Conservation (phyloP, 495 filamentous ascomycete species). For the Penicillium silybi region DNA sequence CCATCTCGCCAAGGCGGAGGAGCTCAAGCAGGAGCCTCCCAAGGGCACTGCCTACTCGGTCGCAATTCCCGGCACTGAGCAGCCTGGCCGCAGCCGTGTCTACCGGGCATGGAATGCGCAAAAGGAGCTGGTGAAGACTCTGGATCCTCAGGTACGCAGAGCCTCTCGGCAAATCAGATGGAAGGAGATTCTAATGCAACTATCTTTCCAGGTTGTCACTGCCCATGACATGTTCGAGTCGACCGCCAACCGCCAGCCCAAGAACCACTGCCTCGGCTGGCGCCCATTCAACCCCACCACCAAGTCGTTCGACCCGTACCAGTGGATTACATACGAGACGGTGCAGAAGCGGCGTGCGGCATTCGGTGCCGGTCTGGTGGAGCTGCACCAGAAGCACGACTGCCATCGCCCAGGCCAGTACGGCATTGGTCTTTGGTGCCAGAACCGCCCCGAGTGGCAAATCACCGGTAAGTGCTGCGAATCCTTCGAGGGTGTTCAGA, state of each 20-base stretch:
- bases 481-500: neutral
- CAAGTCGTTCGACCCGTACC: constrained; percentile 72
- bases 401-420: constrained; percentile 61
- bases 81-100: constrained; percentile 65
- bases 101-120: constrained; percentile 80
- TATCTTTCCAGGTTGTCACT: constrained; percentile 52
- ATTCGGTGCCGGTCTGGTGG: constrained; percentile 81
- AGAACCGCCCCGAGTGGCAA: constrained; percentile 98
- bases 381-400: constrained; percentile 70
- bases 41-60: constrained; percentile 51
- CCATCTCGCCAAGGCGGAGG: constrained; percentile 40
- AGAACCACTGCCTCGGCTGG: constrained; percentile 68
- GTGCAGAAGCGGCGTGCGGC: constrained; percentile 76
- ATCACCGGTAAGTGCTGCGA: constrained; percentile 61
- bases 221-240: constrained; percentile 80
- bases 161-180: neutral
- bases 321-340: constrained; percentile 80
- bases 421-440: constrained; percentile 88
- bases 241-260: constrained; percentile 57
- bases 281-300: constrained; percentile 73
- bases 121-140: constrained; percentile 66
- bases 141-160: constrained; percentile 61
- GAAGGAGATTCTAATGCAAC: neutral
- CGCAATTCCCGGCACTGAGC: constrained; percentile 67
- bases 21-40: constrained; percentile 40